These are phyloP conservation scores for Gymnopilus junonius DNA, from an alignment of 768 basidiomycete species.

Conservation along the genomic window DNA sequence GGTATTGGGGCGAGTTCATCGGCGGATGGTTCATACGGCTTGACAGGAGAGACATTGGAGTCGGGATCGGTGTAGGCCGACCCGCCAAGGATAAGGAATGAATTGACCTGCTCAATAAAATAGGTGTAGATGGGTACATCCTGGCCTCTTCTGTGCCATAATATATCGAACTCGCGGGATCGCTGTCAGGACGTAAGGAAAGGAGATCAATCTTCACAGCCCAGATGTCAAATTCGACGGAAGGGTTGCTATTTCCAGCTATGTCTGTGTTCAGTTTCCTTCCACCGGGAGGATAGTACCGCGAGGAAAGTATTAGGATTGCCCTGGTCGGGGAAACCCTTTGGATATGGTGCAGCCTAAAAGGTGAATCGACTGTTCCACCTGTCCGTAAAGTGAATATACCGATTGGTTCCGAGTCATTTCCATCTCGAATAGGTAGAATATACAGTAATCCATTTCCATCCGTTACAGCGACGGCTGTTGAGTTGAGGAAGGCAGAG, in stretches of 20 bases:
- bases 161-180: slow-evolving; percentile 48
- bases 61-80: slow-evolving; percentile 55
- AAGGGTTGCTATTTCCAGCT: slow-evolving; percentile 27
- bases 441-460: slow-evolving; percentile 72
- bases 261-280: slow-evolving; percentile 20
- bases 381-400: slow-evolving; percentile 50
- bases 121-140: slow-evolving; percentile 68
- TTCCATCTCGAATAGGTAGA: slow-evolving; percentile 46
- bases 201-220: slow-evolving; percentile 57
- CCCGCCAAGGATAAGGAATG: slow-evolving; percentile 63
- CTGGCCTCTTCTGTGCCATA: slow-evolving; percentile 74
- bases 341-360: slow-evolving; percentile 48
- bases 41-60: slow-evolving; percentile 32
- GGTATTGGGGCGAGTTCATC: slow-evolving; percentile 78
- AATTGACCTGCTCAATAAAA: slow-evolving; percentile 47
- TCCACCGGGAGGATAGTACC: slow-evolving; percentile 39
- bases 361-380: slow-evolving; percentile 45
- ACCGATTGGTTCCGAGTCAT: slow-evolving; percentile 51
- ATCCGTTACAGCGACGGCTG: slow-evolving; percentile 63
- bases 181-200: slow-evolving; percentile 31
- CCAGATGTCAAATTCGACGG: slow-evolving; percentile 67
- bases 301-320: slow-evolving; percentile 62
- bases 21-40: slow-evolving; percentile 57
- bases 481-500: slow-evolving; percentile 55
- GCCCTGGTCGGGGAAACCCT: slow-evolving; percentile 41